Evolutionary conservation across 257 asterid genomes (phyloP), one percentile per base, ranked within the genome.

Genomic region (Rauvolfia tetraphylla): DNA sequence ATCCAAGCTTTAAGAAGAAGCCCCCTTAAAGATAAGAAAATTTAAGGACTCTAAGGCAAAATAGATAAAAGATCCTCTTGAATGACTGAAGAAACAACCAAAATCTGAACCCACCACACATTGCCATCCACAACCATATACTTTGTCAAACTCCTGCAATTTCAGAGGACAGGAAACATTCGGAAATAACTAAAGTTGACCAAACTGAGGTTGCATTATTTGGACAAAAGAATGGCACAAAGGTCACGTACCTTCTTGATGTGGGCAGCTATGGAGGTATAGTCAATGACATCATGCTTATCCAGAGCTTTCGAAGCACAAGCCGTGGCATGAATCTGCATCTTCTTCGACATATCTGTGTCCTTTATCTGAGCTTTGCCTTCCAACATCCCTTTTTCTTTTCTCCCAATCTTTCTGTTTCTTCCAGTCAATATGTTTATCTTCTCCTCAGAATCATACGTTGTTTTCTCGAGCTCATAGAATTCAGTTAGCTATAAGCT

Each of bases 51-150:
- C 96, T 54, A 93, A 76, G 53, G 96, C 89, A 84, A 93, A 93
- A 78, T 93, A 91, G 76, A 91, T 88, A 87, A 91, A 92, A 78
- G 89, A 84, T 85, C 97, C 97, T 85, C 85, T 85, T 5, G 79
- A 75, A 71, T 91, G 98, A 7, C 96, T 91, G 90, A 92, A 92
- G 65, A 89, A 92, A 78, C 96, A 91, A 34, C 98, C 96, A 80
- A 92, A 92, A 85, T 91, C 86, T 61, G 94, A 87, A 67, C 98
- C 98, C 82, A 91, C 98, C 80, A 92, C 96, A 72, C 97, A 91
- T 85, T 89, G 98, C 98, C 98, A 91, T 71, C 98, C 98, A 84
- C 69, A 68, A 72, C 93, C 98, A 85, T 92, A 91, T 76, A 75
- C 84, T 31, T 63, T 81, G 83, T 92, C 98, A 82, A 92, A 89